Base-by-base conservation (phyloP, 805 yeast species). In the Lachancea quebecensis region DNA sequence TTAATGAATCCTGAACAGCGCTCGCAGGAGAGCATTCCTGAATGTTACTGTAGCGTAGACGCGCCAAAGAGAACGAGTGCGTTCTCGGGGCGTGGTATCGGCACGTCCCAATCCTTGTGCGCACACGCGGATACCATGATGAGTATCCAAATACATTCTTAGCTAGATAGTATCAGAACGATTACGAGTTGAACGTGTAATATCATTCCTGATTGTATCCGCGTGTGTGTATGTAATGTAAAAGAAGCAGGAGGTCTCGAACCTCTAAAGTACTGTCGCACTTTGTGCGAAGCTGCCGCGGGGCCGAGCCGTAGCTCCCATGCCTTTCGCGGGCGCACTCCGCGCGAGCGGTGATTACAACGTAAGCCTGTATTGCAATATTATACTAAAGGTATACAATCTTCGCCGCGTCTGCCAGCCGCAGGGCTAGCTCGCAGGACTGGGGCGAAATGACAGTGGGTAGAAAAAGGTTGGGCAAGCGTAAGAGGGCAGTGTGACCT, bases 111-210 rank as follows among this genome's bases (percentile, higher is more conserved):
- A 21, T 4, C 27, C 27, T 6, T 27, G 15, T 9, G 10, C 8
- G n/a, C 28, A 5, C 27, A 12, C 38, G 16, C 28, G 18, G 46
- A 44, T 35, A 50, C 48, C 33, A 57, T 57, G 65, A 62, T 62
- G 67, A 62, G 58, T 42, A 51, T 50, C 53, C 46, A 42, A 47
- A 55, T 42, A 60, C 63, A 42, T 51, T 50, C 50, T 45, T 44
- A 40, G 67, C 67, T 62, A 62, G 67, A 62, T 62, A 62, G 67
- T 62, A 62, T 60, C 58, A 60, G 65, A 62, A 56, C 54, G 55
- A 44, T 53, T 50, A n/a, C n/a, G 34, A 12, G 34, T 31, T n/a
- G 15, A 31, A 31, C 34, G 7, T 21, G 25, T 21, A 21, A 21
- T 21, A 21, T 21, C 25, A 21, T 21, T 21, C 25, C 25, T 21